These are phyloP conservation scores for Gonium pectorale DNA, from an alignment of 139 green algal genomes.

Conservation along the genomic window DNA sequence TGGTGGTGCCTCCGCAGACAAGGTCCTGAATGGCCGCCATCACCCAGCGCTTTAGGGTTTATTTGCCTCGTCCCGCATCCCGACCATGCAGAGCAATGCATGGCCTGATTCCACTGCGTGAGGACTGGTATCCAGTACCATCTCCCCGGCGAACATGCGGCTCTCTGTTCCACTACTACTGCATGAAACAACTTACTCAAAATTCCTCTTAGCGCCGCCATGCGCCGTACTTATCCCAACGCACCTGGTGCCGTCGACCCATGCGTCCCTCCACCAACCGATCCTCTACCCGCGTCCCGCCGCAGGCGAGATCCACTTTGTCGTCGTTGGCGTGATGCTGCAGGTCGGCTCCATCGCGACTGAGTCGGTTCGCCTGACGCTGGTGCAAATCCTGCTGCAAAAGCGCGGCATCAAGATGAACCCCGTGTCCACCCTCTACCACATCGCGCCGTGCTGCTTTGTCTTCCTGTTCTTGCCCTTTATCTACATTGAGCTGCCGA, in stretches of 20 bases:
- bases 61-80: too few relatives aligned
- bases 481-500: slow-evolving; percentile 70
- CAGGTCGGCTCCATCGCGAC: slow-evolving; percentile 66
- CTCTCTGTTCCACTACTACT: too few relatives aligned
- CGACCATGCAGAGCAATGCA: too few relatives aligned
- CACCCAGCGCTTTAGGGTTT: too few relatives aligned
- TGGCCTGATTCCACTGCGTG: too few relatives aligned
- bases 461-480: slow-evolving; percentile 75
- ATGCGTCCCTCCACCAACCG: neutral
- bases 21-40: too few relatives aligned
- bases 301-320: slow-evolving; percentile 74
- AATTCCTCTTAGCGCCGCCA: too few relatives aligned
- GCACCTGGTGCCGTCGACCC: neutral
- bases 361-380: slow-evolving; percentile 63
- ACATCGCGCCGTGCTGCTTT: slow-evolving; percentile 81
- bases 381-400: slow-evolving; percentile 89
- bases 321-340: slow-evolving; percentile 68
- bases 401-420: slow-evolving; percentile 83
- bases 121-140: too few relatives aligned
- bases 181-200: too few relatives aligned
- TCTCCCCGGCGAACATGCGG: too few relatives aligned
- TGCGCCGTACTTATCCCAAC: too few relatives aligned
- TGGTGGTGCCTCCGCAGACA: too few relatives aligned
- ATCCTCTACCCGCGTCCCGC: slow-evolving; percentile 1
- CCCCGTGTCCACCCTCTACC: slow-evolving; percentile 87